Evolutionary conservation across 495 filamentous ascomycete species (phyloP).

Genomic region (Aspergillus mulundensis): DNA sequence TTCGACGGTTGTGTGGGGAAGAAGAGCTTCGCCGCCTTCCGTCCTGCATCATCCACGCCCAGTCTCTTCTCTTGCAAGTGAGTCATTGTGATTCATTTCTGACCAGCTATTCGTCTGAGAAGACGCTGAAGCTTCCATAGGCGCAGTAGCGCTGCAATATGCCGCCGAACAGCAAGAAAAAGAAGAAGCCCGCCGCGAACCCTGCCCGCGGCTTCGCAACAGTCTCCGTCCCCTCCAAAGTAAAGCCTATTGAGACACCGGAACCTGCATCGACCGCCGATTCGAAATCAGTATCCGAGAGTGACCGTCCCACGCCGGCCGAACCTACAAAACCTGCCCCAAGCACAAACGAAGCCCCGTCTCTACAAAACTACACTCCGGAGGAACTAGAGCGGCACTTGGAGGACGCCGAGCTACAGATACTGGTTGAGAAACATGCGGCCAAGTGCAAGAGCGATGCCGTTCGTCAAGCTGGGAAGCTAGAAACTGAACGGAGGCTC

Average conservation of each 20-base stretch:
- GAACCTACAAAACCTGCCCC: slow-evolving; percentile 20
- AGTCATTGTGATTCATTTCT: slow-evolving; percentile 4
- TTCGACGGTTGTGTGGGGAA: slow-evolving; percentile 24
- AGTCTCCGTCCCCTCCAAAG: slow-evolving; percentile 80
- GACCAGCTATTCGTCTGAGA: background rate
- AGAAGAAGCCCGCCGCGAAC: slow-evolving; percentile 79
- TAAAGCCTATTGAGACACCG: slow-evolving; percentile 32
- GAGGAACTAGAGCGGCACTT: slow-evolving; percentile 83
- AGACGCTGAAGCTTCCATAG: slow-evolving; percentile 1
- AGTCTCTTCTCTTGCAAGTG: background rate
- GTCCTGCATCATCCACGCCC: slow-evolving; percentile 1
- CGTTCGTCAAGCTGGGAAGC: slow-evolving; percentile 60
- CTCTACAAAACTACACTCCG: slow-evolving; percentile 57
- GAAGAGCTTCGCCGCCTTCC: slow-evolving; percentile 16
- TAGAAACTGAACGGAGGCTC: slow-evolving; percentile 75
- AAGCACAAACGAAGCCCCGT: slow-evolving; percentile 20
- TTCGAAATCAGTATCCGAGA: slow-evolving; percentile 39
- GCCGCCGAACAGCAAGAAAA: slow-evolving; percentile 77
- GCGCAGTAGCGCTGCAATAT: slow-evolving; percentile 39
- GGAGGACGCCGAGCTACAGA: slow-evolving; percentile 76
- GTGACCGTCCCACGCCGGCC: slow-evolving; percentile 33
- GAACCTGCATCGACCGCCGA: slow-evolving; percentile 29
- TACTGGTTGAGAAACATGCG: slow-evolving; percentile 75
- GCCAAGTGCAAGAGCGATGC: slow-evolving; percentile 65
- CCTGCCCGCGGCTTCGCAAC: slow-evolving; percentile 90